Evolutionary conservation across 139 green algal genomes (phyloP), one percentile per base, ranked within the genome.

Genomic region (Mesotaenium endlicherianum): DNA sequence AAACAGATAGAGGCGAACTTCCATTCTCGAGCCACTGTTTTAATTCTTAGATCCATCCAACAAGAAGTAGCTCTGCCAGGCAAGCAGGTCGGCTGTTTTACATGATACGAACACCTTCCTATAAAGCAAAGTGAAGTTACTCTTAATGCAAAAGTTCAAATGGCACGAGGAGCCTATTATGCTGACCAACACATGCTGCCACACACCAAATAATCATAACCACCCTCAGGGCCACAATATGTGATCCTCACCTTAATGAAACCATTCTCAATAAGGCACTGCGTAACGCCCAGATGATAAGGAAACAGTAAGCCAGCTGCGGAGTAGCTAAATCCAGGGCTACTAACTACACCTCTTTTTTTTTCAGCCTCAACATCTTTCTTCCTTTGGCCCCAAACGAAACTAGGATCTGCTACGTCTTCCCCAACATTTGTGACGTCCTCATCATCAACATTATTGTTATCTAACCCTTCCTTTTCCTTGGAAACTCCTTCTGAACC

Each of bases 271-370:
- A 84, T 41, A 8, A 94, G 87, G 1, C 43, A 75, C 2, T 84
- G 60, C 14, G 87, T 80, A 0, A 89, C 83, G 3, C 91, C 91
- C 30, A 94, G 83, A 60, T 95, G 94, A 57, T 93, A 94, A 0
- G 91, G 92, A 40, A 95, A 94, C 30, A 88, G 79, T 26, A 88
- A 76, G 17, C 82, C 82, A 11, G 82, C 82, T 26, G 82, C 82
- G 43, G 30, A 70, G 76, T 70, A 88, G 39, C 38, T 77, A 17
- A 88, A 88, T 4, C 82, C 82, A 11, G 70, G 70, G n/a, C 26
- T 84, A 14, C 26, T 80, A 26, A 80, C 26, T 36, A 14, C 26
- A 1, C 47, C 4, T 16, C 75, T 38, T 11, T 76, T n/a, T 16
- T 75, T 4, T 43, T 82, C 75, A 14, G 45, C 75, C 47, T 82